Percentiles rank a stretch among this genome's conserved stretches.
phyloP scores from a whole-genome alignment of 1,139 yeast genomes.

The Pichia sp. region DNA sequence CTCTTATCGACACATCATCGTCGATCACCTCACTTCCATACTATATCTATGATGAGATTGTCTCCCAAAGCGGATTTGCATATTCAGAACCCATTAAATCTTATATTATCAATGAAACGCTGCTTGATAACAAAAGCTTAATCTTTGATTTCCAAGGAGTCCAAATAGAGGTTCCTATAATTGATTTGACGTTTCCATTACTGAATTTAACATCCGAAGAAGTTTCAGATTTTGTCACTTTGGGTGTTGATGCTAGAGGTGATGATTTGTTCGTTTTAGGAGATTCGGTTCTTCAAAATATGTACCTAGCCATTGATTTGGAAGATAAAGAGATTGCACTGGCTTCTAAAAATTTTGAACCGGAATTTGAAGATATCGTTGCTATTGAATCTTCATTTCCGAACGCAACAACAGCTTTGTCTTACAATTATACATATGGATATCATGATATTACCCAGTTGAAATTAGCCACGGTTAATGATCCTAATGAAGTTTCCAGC shows the following conservation, averaged over 20 bases:
- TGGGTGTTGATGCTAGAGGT: conserved; percentile 24
- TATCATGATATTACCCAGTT: conserved; percentile 10
- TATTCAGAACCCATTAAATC: conserved; percentile 26
- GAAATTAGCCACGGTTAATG: conserved; percentile 9
- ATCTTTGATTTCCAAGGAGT: conserved; percentile 40
- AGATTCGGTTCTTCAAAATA: conserved; percentile 60
- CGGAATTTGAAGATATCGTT: conserved; percentile 30
- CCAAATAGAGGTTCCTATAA: conserved; percentile 35
- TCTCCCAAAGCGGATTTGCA: conserved; percentile 30
- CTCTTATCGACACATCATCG: conserved; percentile 57
- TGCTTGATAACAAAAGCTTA: conserved; percentile 28
- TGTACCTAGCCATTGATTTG: conserved; percentile 69
- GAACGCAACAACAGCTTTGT: conserved; percentile 9
- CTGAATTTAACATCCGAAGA: conserved; percentile 6
- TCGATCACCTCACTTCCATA: conserved; percentile 45
- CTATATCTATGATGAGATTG: conserved; percentile 32
- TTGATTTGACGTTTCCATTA: conserved; percentile 13
- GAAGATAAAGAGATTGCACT: conserved; percentile 55
- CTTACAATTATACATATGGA: conserved; percentile 10
- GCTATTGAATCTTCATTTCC: conserved; percentile 5
- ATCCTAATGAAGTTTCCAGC: conserved; percentile 7
- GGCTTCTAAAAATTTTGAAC: conserved; percentile 27
- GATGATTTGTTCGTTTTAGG: conserved; percentile 40
- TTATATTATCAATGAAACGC: conserved; percentile 26
- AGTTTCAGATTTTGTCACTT: too few relatives aligned